Evolutionary conservation across 75 land plant genomes (phyloP).

Genomic region (Cupressus sempervirens): DNA sequence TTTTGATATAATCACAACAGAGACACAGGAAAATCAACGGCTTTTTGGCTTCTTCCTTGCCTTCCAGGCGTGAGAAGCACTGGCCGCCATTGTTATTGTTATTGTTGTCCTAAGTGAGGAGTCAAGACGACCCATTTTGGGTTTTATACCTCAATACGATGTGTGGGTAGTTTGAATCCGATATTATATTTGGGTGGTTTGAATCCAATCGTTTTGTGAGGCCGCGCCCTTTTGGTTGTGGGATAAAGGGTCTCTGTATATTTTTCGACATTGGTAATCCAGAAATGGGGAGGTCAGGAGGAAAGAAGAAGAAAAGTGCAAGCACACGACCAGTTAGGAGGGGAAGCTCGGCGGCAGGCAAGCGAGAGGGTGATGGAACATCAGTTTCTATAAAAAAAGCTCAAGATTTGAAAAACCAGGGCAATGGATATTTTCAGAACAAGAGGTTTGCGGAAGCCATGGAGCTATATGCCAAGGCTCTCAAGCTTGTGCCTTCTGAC

Average conservation of each 20-base stretch:
- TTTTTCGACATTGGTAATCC: background rate
- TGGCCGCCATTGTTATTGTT: background rate
- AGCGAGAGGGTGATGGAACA: slow-evolving; percentile 43
- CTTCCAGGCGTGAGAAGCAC: background rate
- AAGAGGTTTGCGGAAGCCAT: slow-evolving; percentile 56
- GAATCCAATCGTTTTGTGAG: background rate
- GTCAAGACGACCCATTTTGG: background rate
- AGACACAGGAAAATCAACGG: background rate
- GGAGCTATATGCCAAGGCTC: slow-evolving; percentile 60
- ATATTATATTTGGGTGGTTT: background rate
- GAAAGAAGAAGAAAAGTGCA: slow-evolving; percentile 35
- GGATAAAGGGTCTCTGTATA: background rate
- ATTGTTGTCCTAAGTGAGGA: background rate
- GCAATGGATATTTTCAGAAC: slow-evolving; percentile 55
- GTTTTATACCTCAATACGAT: background rate
- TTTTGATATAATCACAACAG: background rate
- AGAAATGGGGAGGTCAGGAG: slow-evolving; percentile 49
- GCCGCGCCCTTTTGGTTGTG: background rate
- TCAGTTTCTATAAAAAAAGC: slow-evolving; percentile 50
- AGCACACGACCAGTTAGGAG: background rate
- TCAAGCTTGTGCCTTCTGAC: slow-evolving; percentile 45
- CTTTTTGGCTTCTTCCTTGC: background rate
- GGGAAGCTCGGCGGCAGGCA: slow-evolving; percentile 14
- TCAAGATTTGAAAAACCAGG: slow-evolving; percentile 64
- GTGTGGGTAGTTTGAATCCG: background rate